Percentiles rank a stretch among this genome's conserved stretches.
phyloP scores from a whole-genome alignment of 371 early-diverging fungal genomes.

The Mortierella sp. region DNA sequence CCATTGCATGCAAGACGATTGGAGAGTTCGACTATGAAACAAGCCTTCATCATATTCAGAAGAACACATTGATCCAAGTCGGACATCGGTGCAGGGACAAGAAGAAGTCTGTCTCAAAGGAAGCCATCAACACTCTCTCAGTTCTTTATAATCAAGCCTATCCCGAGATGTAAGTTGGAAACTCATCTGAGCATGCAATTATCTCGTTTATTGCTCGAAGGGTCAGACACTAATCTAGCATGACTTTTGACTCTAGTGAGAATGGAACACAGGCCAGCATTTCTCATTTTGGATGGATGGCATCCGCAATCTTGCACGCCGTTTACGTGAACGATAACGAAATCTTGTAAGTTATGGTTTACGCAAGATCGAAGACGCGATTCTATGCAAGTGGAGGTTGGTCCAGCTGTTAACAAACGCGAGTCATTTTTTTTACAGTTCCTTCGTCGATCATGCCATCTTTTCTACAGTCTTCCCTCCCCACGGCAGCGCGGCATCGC shows the following conservation, averaged over 20 bases:
- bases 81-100: constrained; percentile 91
- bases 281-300: constrained; percentile 86
- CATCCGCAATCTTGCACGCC: constrained; percentile 79
- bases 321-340: constrained; percentile 88
- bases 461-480: constrained; percentile 70
- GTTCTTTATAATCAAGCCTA: constrained; percentile 80
- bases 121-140: constrained; percentile 83
- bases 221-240: background rate
- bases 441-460: constrained; percentile 76
- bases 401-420: background rate
- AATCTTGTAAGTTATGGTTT: constrained; percentile 67
- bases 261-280: constrained; percentile 35
- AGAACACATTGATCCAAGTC: constrained; percentile 72
- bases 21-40: constrained; percentile 72
- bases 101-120: constrained; percentile 78
- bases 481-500: constrained; percentile 30
- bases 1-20: constrained; percentile 78
- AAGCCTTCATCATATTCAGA: constrained; percentile 68
- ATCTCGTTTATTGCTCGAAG: background rate
- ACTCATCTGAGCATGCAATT: no score
- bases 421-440: constrained; percentile 31
- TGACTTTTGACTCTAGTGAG: constrained; percentile 20
- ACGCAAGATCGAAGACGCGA: background rate
- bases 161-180: constrained; percentile 67
- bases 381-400: background rate